Conservation (phyloP, 108 stramenopile species). For the Schizochytrium sp. region DNA sequence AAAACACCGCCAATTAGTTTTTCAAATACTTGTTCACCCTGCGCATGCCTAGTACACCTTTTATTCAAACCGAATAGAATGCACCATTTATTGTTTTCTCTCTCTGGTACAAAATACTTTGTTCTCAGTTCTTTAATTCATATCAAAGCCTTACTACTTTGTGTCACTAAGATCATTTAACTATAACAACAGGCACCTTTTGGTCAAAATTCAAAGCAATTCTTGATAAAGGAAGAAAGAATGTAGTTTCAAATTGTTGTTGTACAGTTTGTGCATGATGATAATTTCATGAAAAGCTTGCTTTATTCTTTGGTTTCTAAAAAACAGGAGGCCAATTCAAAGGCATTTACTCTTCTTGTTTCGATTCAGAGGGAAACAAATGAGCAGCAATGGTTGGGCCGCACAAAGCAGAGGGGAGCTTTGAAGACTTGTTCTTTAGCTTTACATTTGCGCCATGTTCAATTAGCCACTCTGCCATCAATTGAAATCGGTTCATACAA, state of each 20-base stretch:
- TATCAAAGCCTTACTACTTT: no score
- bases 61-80: not conserved
- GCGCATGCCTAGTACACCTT: not conserved
- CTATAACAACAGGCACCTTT: no score
- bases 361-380: slow-evolving; percentile 1
- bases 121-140: no score
- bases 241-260: no score
- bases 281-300: no score
- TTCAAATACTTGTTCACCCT: no score
- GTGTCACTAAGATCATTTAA: no score
- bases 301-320: no score
- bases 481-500: slow-evolving; percentile 22
- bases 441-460: slow-evolving; percentile 3
- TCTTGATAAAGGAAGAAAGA: no score
- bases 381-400: not conserved
- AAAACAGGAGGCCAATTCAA: not conserved
- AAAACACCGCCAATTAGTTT: no score
- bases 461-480: slow-evolving; percentile 35
- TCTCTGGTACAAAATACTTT: not conserved
- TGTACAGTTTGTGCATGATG: no score
- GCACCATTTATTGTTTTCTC: slow-evolving; percentile 4
- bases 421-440: slow-evolving; percentile 38
- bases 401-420: slow-evolving; percentile 19
- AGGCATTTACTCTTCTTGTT: not conserved
- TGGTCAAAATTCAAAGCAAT: no score